phyloP scores from a whole-genome alignment of 176 grass and related monocot species.

The Saccharum officinarum region DNA sequence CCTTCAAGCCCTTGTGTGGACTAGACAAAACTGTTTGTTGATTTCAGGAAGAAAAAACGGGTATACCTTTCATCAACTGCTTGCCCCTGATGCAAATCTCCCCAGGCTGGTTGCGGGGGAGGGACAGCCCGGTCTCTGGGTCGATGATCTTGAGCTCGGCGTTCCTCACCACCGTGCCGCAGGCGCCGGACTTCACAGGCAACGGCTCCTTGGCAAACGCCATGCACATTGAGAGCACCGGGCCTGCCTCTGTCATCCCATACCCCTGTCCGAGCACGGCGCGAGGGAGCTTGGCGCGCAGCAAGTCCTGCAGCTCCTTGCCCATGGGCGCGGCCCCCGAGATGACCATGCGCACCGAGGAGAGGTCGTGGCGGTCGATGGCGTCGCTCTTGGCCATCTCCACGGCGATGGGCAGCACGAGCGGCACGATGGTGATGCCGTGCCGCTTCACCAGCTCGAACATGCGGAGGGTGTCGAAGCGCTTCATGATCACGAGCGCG shows the following conservation, averaged over 20 bases:
- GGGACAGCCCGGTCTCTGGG: conserved; percentile 53
- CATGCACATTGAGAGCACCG: conserved; percentile 91
- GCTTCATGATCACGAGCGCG: conserved; percentile 64
- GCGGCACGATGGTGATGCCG: conserved; percentile 53
- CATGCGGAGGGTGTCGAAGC: conserved; percentile 58
- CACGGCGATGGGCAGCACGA: conserved; percentile 83
- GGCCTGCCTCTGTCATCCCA: conserved; percentile 86
- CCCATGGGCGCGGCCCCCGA: conserved; percentile 88
- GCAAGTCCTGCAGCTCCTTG: conserved; percentile 77
- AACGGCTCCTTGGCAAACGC: conserved; percentile 79
- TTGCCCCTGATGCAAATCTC: conserved; percentile 89
- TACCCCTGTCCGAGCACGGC: conserved; percentile 72
- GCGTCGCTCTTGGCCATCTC: conserved; percentile 68
- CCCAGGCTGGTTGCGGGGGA: conserved; percentile 57
- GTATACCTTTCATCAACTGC: conserved; percentile 88
- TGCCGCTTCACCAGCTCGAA: conserved; percentile 61
- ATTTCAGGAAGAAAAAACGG: neutral
- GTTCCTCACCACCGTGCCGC: conserved; percentile 86
- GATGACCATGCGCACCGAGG: conserved; percentile 65
- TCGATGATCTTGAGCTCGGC: conserved; percentile 84
- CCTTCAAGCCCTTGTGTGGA: neutral
- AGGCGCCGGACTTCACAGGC: conserved; percentile 76
- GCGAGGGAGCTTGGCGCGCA: conserved; percentile 58
- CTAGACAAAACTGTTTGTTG: neutral
- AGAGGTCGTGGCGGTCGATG: conserved; percentile 53